Evolutionary conservation across 257 asterid genomes (phyloP), one percentile per base, ranked within the genome.

Genomic region (Forsythia suspensa): DNA sequence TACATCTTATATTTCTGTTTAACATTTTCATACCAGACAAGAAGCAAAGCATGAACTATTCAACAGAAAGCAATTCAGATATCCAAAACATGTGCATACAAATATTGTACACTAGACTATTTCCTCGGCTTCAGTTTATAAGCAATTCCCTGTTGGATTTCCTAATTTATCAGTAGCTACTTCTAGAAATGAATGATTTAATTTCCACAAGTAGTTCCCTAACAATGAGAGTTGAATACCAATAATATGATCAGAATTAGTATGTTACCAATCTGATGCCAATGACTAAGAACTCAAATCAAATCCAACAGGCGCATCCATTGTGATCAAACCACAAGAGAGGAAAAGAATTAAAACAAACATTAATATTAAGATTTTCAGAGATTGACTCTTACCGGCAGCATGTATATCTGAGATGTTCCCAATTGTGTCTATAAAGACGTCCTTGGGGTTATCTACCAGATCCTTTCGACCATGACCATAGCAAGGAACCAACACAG

Each of bases 401-500:
- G 82, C 80, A 81, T 81, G 81, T 21, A 85, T 67, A 59, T 81
- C 85, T 6, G 87, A 71, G 70, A 85, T 75, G 79, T 78, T 84
- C 38, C 81, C 78, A 15, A 87, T 38, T 77, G 77, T 79, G 80
- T 59, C 51, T 59, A 80, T 34, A 67, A 79, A 34, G 66, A 77
- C 74, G 13, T 69, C 85, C 77, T 81, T 83, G 5, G 71, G 70
- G 82, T 75, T 70, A 44, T 80, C 83, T 29, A 82, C 80, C 74
- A 67, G 76, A 70, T 82, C 78, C 21, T 73, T 80, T 34, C 59
- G 52, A n/a, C 80, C 79, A 9, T 71, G 84, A 16, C 85, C 87
- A 85, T 88, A 88, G 74, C 91, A 88, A 15, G 87, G 91, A 82
- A 88, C 91, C 74, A 85, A 71, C 48, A 85, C 91, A 42, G 91